Evolutionary conservation across 2,329 filamentous ascomycete genomes (phyloP).

Genomic region (Beauveria sp.): DNA sequence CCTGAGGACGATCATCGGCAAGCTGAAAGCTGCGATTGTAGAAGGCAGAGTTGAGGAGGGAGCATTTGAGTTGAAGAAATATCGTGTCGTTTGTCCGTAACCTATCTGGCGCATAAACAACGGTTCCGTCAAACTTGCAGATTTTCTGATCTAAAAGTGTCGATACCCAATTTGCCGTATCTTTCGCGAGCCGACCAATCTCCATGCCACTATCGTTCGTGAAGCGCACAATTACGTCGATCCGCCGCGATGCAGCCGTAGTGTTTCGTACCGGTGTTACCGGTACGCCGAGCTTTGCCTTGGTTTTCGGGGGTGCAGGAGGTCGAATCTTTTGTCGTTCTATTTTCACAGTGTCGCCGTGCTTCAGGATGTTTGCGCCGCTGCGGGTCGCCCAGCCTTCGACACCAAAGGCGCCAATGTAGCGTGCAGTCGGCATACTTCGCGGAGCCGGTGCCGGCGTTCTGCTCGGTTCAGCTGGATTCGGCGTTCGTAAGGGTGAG

Average conservation of each 20-base stretch:
- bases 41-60: slow-evolving; percentile 67
- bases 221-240: slow-evolving; percentile 87
- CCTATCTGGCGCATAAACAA: slow-evolving; percentile 80
- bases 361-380: slow-evolving; percentile 64
- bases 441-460: slow-evolving; percentile 12
- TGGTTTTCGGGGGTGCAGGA: slow-evolving; percentile 39
- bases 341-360: slow-evolving; percentile 77
- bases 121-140: slow-evolving; percentile 78
- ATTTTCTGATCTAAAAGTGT: slow-evolving; percentile 84
- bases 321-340: slow-evolving; percentile 74
- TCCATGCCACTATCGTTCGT: slow-evolving; percentile 73
- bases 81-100: slow-evolving; percentile 87
- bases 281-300: slow-evolving; percentile 31
- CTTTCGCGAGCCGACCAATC: slow-evolving; percentile 78
- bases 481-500: background rate
- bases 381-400: slow-evolving; percentile 89
- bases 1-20: slow-evolving; percentile 61
- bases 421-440: slow-evolving; percentile 45
- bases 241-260: slow-evolving; percentile 53
- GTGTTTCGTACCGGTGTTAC: slow-evolving; percentile 29
- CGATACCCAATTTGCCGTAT: slow-evolving; percentile 86
- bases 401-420: slow-evolving; percentile 86
- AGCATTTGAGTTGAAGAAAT: slow-evolving; percentile 81
- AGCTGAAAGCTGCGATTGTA: slow-evolving; percentile 50
- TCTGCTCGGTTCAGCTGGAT: slow-evolving; percentile 10